Evolutionary conservation across 2,329 filamentous ascomycete species (phyloP).

Genomic region (Amesomyces nigricolor): DNA sequence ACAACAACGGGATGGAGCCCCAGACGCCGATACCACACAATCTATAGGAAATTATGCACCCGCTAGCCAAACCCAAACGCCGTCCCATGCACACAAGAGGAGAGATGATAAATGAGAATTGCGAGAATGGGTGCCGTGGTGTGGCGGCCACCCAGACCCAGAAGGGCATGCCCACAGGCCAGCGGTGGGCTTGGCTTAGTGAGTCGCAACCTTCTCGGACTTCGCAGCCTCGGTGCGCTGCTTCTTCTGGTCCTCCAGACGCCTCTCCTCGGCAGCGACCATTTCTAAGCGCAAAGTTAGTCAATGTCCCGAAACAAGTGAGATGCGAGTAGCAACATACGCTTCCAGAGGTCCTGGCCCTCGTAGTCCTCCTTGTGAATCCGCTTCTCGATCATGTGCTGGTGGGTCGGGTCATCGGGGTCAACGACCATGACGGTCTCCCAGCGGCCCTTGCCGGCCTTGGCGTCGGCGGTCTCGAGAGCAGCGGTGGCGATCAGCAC

Average conservation of each 20-base stretch:
- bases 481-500: constrained; percentile 77
- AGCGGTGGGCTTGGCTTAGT: not conserved
- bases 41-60: not conserved
- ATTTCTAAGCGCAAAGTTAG: constrained; percentile 52
- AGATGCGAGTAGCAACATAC: constrained; percentile 40
- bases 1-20: not conserved
- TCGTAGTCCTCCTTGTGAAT: constrained; percentile 82
- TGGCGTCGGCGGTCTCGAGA: constrained; percentile 74
- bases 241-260: constrained; percentile 40
- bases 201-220: constrained; percentile 20
- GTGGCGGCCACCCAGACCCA: too few species aligned
- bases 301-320: not conserved
- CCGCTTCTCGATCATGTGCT: constrained; percentile 78
- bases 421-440: constrained; percentile 78
- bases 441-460: constrained; percentile 70
- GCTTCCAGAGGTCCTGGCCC: constrained; percentile 90
- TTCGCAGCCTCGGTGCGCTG: constrained; percentile 24
- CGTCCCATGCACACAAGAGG: constrained; percentile 5
- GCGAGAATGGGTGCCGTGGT: not conserved
- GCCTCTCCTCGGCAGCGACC: constrained; percentile 72
- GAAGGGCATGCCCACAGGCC: not conserved
- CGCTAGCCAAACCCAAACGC: constrained; percentile 5
- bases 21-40: not conserved
- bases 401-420: constrained; percentile 75
- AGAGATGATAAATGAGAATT: not conserved